Base-by-base conservation (phyloP, 345 rosid species). In the Dimocarpus longan region DNA sequence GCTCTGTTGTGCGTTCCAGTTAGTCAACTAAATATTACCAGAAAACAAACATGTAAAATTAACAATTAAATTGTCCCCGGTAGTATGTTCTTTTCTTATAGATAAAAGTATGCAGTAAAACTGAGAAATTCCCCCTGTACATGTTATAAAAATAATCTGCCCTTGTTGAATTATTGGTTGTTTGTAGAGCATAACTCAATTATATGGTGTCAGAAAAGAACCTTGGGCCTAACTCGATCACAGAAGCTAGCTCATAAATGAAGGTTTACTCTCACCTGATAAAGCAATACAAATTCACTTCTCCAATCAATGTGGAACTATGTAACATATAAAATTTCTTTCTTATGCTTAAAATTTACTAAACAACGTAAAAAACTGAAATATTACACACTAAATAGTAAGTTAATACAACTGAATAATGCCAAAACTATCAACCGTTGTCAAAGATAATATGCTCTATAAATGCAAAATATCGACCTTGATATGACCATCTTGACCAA, bases 401-500 rank as follows among this genome's bases (percentile, higher is more conserved):
- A 66, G 40, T 22, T 16, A n/a, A 43, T n/a, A 24, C 60, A 68
- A 28, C 32, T 65, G 66, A 66, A 71, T 68, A 46, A 22, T 60
- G 21, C 48, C 52, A 18, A 15, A 40, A 50, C 37, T 68, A 73
- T 44, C 65, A 54, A 7, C 43, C 52, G n/a, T 42, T n/a, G 22
- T 69, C 71, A 77, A 44, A 16, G 10, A 66, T 56, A 28, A 15
- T 15, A 67, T 43, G 71, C 28, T 32, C 10, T 8, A 54, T 54
- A 82, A 18, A 54, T 63, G 39, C 76, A 73, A 75, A 75, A 75
- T 76, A 85, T 60, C 79, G 87, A 94, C 99, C 99, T 96, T 96
- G 85, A 96, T 82, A 76, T 96, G 99, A 84, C 99, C 99, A 91
- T 96, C 98, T 70, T 91, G 99, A 82, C 95, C 92, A 81, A 96